Base-by-base conservation (phyloP, 805 yeast species). In the Tetrapisispora taiwanensis region DNA sequence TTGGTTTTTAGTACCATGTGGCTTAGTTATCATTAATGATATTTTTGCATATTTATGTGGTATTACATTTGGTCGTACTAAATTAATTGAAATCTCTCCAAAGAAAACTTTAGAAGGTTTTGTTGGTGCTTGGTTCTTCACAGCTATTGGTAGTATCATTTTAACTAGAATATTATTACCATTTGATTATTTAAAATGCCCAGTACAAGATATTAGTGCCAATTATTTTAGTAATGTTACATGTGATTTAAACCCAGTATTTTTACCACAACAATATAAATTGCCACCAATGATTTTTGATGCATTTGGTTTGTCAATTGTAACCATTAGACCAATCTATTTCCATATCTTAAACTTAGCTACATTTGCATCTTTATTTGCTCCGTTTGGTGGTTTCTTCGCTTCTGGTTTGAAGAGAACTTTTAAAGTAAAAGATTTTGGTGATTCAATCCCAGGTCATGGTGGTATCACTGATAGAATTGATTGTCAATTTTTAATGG, bases 401-500 rank as follows among this genome's bases (percentile, higher is more conserved):
- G 97, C 97, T 7, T 82, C 94, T 43, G 98, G 97, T n/a, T 73
- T 92, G 55, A 92, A 92, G 70, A 79, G 98, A 66, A 87, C 97
- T 13, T 89, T 92, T 68, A 85, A 90, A 58, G 88, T 89, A 44
- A 92, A 92, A 67, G 98, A 92, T 66, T 92, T 92, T 59, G 98
- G 97, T 53, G 95, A 90, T 59, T 90, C 97, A 9, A 92, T 92
- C 53, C 98, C 98, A 14, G 98, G 98, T 28, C 98, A 92, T 61
- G 98, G 98, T 50, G 98, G 98, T 53, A 81, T 92, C 52, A 89
- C 97, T 22, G 98, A 92, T 63, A 77, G 98, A 68, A 81, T 92
- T 71, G 98, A 92, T 67, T 92, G 98, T 67, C 97, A 92, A 68
- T 92, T 90, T 61, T 71, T 92, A 54, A 92, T 92, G 97, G 98